These are phyloP conservation scores for Arthrobotrys megalospora DNA, from an alignment of 2,329 filamentous ascomycete species.

Conservation along the genomic window DNA sequence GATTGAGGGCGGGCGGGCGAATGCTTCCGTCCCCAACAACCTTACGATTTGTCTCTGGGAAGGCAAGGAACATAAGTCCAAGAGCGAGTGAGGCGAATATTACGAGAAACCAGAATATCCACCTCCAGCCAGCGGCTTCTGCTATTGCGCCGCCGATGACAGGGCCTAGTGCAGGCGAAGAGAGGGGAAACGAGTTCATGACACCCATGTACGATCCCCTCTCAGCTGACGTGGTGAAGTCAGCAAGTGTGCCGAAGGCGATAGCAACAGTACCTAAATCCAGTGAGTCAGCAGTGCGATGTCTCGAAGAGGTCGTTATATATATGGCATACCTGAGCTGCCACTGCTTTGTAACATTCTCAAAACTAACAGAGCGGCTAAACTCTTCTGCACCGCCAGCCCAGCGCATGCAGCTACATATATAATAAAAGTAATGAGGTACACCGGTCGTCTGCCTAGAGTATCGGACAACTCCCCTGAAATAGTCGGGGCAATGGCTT, in stretches of 20 bases:
- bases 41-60: slow-evolving; percentile 75
- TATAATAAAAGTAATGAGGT: slow-evolving; percentile 73
- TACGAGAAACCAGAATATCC: slow-evolving; percentile 79
- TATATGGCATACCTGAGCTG: slow-evolving; percentile 69
- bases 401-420: slow-evolving; percentile 75
- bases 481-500: slow-evolving; percentile 75
- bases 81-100: slow-evolving; percentile 68
- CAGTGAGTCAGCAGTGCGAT: background rate
- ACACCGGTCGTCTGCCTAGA: slow-evolving; percentile 75
- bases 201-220: slow-evolving; percentile 81
- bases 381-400: slow-evolving; percentile 74
- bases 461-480: slow-evolving; percentile 76
- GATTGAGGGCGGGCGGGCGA: slow-evolving; percentile 71
- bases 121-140: slow-evolving; percentile 77
- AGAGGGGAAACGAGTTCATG: slow-evolving; percentile 74
- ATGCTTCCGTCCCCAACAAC: slow-evolving; percentile 77
- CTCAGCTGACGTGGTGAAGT: slow-evolving; percentile 78
- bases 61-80: slow-evolving; percentile 72
- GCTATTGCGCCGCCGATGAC: slow-evolving; percentile 77
- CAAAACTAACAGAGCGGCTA: slow-evolving; percentile 74
- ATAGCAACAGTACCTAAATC: slow-evolving; percentile 77
- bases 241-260: slow-evolving; percentile 79
- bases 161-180: slow-evolving; percentile 72
- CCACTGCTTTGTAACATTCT: slow-evolving; percentile 77
- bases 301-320: no score